These are phyloP conservation scores for Naegleria lovaniensis DNA, from an alignment of 208 protist genomes.

Conservation along the genomic window DNA sequence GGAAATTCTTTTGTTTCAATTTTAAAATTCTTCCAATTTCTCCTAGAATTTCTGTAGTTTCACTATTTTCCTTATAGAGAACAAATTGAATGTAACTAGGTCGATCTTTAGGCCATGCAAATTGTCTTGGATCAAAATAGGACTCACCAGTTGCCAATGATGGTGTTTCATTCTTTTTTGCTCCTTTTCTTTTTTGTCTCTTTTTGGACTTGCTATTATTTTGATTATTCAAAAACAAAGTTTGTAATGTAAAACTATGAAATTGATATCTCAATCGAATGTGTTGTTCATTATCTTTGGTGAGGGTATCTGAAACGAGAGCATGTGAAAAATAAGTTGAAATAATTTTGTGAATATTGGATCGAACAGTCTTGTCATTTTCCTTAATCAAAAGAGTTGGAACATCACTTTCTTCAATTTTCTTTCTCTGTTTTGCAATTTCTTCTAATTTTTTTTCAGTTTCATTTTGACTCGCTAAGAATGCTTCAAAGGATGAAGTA, in stretches of 20 bases:
- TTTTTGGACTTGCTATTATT: neutral
- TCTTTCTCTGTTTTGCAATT: neutral
- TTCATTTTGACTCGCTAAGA: neutral
- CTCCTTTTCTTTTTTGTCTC: neutral
- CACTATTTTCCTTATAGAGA: slow-evolving; percentile 85
- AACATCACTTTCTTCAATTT: neutral
- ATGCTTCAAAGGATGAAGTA: neutral
- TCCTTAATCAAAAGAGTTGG: neutral
- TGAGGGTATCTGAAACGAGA: neutral
- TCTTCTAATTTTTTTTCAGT: neutral
- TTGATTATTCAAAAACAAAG: neutral
- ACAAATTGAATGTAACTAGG: slow-evolving; percentile 69
- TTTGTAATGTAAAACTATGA: neutral
- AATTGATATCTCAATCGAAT: neutral
- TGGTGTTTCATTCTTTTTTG: neutral
- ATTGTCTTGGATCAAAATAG: slow-evolving; percentile 8
- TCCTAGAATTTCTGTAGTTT: slow-evolving; percentile 62
- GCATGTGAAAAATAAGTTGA: neutral
- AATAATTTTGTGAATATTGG: neutral
- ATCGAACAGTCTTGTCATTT: neutral
- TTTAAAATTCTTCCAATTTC: slow-evolving; percentile 53
- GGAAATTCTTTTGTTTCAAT: slow-evolving; percentile 50
- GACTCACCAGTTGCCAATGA: neutral
- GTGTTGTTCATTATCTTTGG: neutral
- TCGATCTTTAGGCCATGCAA: slow-evolving; percentile 35